phyloP scores from a whole-genome alignment of 2,329 filamentous ascomycete species.

The Aspergillus unguis region DNA sequence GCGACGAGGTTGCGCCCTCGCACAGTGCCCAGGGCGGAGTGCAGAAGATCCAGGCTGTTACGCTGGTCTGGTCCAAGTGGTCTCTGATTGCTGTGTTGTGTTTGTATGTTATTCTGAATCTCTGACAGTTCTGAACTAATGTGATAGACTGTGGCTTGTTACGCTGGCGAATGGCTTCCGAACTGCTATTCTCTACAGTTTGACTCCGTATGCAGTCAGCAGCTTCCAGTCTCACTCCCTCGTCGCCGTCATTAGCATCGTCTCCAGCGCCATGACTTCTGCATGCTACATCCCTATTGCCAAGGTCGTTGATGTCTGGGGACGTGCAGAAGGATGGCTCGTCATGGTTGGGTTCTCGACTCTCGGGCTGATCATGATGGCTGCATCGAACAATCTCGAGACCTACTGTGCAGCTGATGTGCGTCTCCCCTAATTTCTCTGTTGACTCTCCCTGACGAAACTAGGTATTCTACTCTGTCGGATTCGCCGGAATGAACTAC shows the following conservation, averaged over 20 bases:
- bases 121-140: not conserved
- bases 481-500: slow-evolving; percentile 55
- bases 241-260: slow-evolving; percentile 51
- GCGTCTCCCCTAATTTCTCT: not conserved
- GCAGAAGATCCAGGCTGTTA: slow-evolving; percentile 45
- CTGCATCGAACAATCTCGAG: slow-evolving; percentile 56
- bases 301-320: slow-evolving; percentile 62
- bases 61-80: slow-evolving; percentile 42
- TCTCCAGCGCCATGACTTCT: slow-evolving; percentile 54
- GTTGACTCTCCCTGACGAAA: not conserved
- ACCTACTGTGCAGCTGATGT: slow-evolving; percentile 60
- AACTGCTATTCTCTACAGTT: slow-evolving; percentile 31
- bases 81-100: slow-evolving; percentile 34
- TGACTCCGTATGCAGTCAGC: slow-evolving; percentile 50
- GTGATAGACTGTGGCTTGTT: slow-evolving; percentile 37
- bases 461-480: slow-evolving; percentile 60
- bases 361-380: slow-evolving; percentile 58
- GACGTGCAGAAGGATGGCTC: slow-evolving; percentile 56
- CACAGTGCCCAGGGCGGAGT: slow-evolving; percentile 36
- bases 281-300: slow-evolving; percentile 59
- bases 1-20: not conserved
- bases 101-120: slow-evolving; percentile 20
- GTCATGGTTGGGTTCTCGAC: slow-evolving; percentile 48
- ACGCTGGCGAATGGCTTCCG: slow-evolving; percentile 39
- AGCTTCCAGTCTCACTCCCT: slow-evolving; percentile 52